These are phyloP conservation scores for Spizellomyces sp. DNA, from an alignment of 192 early-diverging fungal species.

Conservation along the genomic window DNA sequence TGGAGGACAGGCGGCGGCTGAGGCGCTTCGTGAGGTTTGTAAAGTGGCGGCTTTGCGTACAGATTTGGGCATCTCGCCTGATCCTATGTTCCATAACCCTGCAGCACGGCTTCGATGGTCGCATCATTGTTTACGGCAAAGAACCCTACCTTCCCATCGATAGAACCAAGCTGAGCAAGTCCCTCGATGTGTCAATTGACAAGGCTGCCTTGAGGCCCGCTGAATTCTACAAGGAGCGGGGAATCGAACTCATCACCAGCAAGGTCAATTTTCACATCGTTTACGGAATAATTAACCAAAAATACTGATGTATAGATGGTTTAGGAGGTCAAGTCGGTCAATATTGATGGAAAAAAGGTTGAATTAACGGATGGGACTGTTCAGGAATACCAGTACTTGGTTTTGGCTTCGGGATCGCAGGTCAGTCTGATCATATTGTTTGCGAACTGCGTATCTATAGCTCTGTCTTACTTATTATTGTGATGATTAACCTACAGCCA, in stretches of 20 bases:
- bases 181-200: conserved; percentile 34
- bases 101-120: conserved; percentile 44
- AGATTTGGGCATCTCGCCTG: too few species aligned
- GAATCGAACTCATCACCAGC: conserved; percentile 47
- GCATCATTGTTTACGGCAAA: conserved; percentile 44
- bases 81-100: too few species aligned
- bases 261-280: conserved; percentile 37
- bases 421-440: too few species aligned
- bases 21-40: conserved; percentile 24
- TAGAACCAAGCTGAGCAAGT: conserved; percentile 61
- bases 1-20: conserved; percentile 9
- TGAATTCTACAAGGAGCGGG: conserved; percentile 46
- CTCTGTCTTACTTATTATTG: too few species aligned
- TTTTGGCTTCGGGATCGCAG: too few species aligned
- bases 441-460: too few species aligned
- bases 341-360: conserved; percentile 44
- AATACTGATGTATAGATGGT: too few species aligned
- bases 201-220: conserved; percentile 46
- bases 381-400: too few species aligned
- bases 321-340: conserved; percentile 26
- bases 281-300: not conserved
- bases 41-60: too few species aligned
- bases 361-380: conserved; percentile 33
- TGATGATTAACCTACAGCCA: too few species aligned
- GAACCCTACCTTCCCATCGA: conserved; percentile 62